Conservation (phyloP, 805 yeast species). For the Starmera caribaea region DNA sequence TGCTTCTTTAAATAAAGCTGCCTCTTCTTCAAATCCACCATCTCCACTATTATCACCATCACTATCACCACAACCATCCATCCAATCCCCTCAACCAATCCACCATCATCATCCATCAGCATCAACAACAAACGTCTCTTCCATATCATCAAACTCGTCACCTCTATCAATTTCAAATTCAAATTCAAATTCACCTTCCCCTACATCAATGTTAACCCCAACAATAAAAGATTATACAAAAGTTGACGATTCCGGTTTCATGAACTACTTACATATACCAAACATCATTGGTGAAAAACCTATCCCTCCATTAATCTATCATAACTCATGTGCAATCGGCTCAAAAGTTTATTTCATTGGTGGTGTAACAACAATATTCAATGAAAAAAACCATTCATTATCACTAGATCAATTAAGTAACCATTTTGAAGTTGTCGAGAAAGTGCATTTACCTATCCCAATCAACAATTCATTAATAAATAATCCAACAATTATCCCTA, state of each 20-base stretch:
- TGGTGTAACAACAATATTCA: constrained; percentile 27
- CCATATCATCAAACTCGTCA: no score
- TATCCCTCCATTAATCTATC: constrained; percentile 35
- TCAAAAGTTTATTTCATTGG: constrained; percentile 34
- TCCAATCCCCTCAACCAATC: no score
- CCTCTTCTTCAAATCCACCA: no score
- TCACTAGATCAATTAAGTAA: constrained; percentile 21
- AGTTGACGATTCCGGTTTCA: constrained; percentile 6
- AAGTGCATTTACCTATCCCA: constrained; percentile 38
- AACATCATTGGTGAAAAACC: constrained; percentile 27
- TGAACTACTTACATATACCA: constrained; percentile 19
- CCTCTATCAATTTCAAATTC: background rate
- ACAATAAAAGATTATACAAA: background rate
- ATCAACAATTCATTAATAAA: constrained; percentile 29
- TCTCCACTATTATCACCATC: no score
- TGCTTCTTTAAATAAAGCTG: background rate
- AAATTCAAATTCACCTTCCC: background rate
- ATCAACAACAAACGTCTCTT: no score
- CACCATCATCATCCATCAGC: no score
- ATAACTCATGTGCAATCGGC: constrained; percentile 29
- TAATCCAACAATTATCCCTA: constrained; percentile 32
- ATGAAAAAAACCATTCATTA: constrained; percentile 16
- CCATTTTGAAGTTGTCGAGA: constrained; percentile 21
- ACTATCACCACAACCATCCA: no score
- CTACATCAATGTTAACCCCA: background rate